Evolutionary conservation across 78 protist genomes (phyloP), one percentile per base, ranked within the genome.

Genomic region (Acrasis kona): DNA sequence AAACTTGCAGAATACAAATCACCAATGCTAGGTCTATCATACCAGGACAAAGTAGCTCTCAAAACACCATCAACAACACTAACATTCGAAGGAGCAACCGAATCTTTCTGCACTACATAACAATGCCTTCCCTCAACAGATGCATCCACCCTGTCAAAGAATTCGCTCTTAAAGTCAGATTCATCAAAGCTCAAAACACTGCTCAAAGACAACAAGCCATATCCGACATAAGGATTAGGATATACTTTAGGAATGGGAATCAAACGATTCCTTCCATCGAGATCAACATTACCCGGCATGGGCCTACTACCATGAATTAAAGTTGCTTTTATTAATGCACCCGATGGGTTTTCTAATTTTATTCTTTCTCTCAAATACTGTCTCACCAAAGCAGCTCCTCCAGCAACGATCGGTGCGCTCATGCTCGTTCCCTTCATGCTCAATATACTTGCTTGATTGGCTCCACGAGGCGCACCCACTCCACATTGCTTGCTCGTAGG

Each of bases 321-420:
- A n/a, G 61, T 19, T 50, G 34, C 61, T 50, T 19, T 50, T 19
- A 50, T 19, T 50, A 50, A 50, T n/a, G 61, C 61, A 50, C 61
- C 19, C 19, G 61, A 50, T n/a, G 61, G 61, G 61, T 19, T 50
- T 50, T 50, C 61, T n/a, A n/a, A n/a, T 50, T 19, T n/a, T 50
- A 19, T 50, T 50, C 78, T 58, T 5, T 5, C 78, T 76, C 0
- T 29, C 58, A n/a, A 78, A 42, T 88, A 85, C 74, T 88, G 88
- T 32, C 93, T 69, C 1, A 83, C 84, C 10, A 89, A 57, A 0
- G 86, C 70, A 3, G 88, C 87, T 19, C 84, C 61, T 28, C 81
- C 93, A 3, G 91, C 80, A 27, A 71, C 87, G 3, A 77, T 40
- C 30, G 93, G 93, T 12, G 88, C 70, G 5, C 91, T 79, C 93